These are phyloP conservation scores for Lactifluus volemus DNA, from an alignment of 768 basidiomycete species.

Conservation along the genomic window DNA sequence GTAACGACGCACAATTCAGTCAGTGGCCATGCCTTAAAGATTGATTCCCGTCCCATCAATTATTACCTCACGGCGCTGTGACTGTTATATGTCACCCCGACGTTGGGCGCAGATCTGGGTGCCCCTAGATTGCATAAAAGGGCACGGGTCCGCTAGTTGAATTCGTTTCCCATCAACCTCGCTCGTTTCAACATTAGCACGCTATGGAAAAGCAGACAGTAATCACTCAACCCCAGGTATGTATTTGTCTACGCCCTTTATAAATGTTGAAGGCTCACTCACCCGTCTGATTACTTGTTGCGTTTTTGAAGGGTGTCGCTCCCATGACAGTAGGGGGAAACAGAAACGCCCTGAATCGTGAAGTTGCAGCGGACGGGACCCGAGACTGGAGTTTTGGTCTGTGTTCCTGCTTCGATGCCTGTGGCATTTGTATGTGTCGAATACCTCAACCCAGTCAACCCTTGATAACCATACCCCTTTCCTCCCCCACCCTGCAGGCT, in stretches of 20 bases:
- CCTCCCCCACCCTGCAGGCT: not conserved
- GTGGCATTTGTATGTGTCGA: not conserved
- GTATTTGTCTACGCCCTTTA: not conserved
- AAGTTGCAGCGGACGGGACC: conserved; percentile 23
- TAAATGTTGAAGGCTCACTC: not conserved
- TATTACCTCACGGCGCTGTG: not conserved
- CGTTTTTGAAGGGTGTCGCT: not conserved
- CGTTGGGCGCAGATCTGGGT: not conserved
- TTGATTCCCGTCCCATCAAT: not conserved
- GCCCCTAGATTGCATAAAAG: not conserved
- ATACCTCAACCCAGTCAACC: not conserved
- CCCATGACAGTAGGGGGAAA: conserved; percentile 8
- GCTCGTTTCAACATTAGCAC: not conserved
- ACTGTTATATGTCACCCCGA: not conserved
- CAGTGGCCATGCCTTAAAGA: too few relatives aligned
- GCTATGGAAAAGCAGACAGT: not conserved
- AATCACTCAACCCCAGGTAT: not conserved
- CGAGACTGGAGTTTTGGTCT: conserved; percentile 29
- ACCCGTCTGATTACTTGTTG: too few relatives aligned
- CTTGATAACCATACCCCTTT: not conserved
- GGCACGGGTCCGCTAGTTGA: not conserved
- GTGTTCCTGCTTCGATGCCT: conserved; percentile 18
- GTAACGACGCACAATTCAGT: not conserved
- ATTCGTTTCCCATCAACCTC: not conserved
- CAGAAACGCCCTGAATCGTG: conserved; percentile 23